Evolutionary conservation across 2,329 filamentous ascomycete genomes (phyloP).

Genomic region (Periconia macrospinosa): DNA sequence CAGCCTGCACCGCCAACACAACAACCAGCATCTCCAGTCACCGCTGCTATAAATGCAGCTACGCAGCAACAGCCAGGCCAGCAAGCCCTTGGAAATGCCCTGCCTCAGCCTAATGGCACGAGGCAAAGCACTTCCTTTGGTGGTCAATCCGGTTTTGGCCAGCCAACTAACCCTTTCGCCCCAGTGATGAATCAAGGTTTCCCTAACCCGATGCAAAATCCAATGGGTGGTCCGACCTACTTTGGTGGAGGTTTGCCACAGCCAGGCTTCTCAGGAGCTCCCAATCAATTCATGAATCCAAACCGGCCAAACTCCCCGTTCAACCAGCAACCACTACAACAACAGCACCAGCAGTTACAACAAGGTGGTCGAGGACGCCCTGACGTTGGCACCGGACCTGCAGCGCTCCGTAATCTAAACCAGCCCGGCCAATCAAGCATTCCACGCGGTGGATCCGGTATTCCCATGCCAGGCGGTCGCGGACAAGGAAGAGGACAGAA

Average conservation of each 20-base stretch:
- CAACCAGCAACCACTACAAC: conserved; percentile 18
- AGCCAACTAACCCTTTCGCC: conserved; percentile 17
- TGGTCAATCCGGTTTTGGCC: conserved; percentile 11
- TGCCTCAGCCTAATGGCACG: conserved; percentile 18
- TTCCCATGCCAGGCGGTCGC: conserved; percentile 31
- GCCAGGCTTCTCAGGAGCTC: conserved; percentile 21
- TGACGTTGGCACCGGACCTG: conserved; percentile 31
- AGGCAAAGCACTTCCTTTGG: conserved; percentile 7
- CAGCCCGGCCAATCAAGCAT: conserved; percentile 29
- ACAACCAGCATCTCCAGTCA: conserved; percentile 8
- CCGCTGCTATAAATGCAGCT: conserved; percentile 9
- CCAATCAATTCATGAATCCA: conserved; percentile 6
- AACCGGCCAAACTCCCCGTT: conserved; percentile 23
- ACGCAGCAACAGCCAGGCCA: conserved; percentile 16
- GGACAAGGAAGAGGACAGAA: conserved; percentile 4
- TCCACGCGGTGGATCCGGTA: conserved; percentile 34
- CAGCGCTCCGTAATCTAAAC: conserved; percentile 28
- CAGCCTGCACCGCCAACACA: conserved; percentile 1
- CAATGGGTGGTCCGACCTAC: conserved; percentile 7
- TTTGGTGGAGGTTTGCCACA: conserved; percentile 19
- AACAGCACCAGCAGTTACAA: conserved; percentile 18
- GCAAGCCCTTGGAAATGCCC: conserved; percentile 3
- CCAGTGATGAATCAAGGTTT: conserved; percentile 14
- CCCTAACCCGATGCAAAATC: conserved; percentile 14
- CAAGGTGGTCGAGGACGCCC: conserved; percentile 20